phyloP scores from a whole-genome alignment of 805 yeast genomes.

The Suhomyces sp. region DNA sequence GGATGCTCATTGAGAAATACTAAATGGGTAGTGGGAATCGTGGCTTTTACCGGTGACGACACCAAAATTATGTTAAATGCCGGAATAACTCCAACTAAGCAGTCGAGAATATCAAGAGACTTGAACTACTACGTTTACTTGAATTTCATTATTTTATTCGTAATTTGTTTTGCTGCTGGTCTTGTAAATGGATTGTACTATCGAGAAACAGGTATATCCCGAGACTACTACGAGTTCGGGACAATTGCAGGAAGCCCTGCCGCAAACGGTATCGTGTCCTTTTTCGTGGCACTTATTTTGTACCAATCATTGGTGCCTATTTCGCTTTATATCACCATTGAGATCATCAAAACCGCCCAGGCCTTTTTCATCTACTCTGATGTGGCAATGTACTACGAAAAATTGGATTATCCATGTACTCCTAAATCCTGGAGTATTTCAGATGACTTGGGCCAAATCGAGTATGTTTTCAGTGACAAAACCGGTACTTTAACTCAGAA shows the following conservation, averaged over 20 bases:
- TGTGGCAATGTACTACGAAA: constrained; percentile 63
- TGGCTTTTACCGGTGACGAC: constrained; percentile 73
- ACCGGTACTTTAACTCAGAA: constrained; percentile 84
- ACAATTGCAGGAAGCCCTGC: constrained; percentile 60
- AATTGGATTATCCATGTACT: constrained; percentile 69
- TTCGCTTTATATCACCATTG: constrained; percentile 74
- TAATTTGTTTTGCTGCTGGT: constrained; percentile 68
- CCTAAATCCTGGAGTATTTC: constrained; percentile 84
- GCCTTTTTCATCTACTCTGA: constrained; percentile 75
- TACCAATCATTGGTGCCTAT: constrained; percentile 79
- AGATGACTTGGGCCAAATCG: constrained; percentile 82
- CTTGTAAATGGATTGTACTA: constrained; percentile 67
- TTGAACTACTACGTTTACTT: constrained; percentile 63
- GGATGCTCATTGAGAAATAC: constrained; percentile 75
- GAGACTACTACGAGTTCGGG: constrained; percentile 57
- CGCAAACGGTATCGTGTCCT: constrained; percentile 62
- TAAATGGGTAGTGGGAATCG: constrained; percentile 71
- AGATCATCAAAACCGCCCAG: constrained; percentile 73
- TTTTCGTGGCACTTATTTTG: constrained; percentile 69
- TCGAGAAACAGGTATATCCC: constrained; percentile 40
- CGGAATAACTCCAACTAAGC: constrained; percentile 74
- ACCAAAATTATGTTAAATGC: constrained; percentile 76
- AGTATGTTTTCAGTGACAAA: constrained; percentile 77
- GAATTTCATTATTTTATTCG: constrained; percentile 60
- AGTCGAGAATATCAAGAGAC: constrained; percentile 61